A percentile compares a stretch with the other conserved stretches of the same genome.
Conservation (phyloP, 1,139 yeast species). For the Yamadazyma triangularis region DNA sequence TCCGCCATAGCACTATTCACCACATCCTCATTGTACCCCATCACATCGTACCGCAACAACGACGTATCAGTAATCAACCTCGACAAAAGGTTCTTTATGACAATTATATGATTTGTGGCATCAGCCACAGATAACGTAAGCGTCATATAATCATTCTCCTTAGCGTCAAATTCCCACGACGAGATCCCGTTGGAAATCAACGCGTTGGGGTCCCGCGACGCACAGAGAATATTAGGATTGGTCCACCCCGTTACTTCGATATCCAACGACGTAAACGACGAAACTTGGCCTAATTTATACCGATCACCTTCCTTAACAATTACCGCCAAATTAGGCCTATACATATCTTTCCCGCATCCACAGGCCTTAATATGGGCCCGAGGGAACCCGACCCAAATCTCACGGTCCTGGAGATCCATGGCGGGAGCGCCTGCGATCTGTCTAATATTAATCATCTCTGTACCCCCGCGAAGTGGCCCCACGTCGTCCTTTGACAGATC, state of each 20-base stretch:
- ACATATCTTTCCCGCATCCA: slow-evolving; percentile 45
- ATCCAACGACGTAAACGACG: slow-evolving; percentile 33
- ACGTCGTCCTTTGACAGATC: slow-evolving; percentile 18
- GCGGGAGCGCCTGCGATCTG: slow-evolving; percentile 10
- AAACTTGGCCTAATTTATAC: slow-evolving; percentile 26
- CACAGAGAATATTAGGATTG: slow-evolving; percentile 22
- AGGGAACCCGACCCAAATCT: slow-evolving; percentile 50
- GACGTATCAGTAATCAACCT: slow-evolving; percentile 10
- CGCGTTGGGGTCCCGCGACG: slow-evolving; percentile 22
- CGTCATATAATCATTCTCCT: slow-evolving; percentile 25
- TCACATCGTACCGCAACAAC: slow-evolving; percentile 8
- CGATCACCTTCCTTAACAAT: slow-evolving; percentile 20
- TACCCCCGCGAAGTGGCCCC: slow-evolving; percentile 34
- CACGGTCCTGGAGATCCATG: slow-evolving; percentile 21
- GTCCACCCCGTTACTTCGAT: slow-evolving; percentile 31
- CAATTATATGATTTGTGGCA: slow-evolving; percentile 28
- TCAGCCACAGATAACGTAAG: slow-evolving; percentile 34
- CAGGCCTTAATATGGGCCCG: slow-evolving; percentile 42
- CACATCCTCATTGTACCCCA: slow-evolving; percentile 25
- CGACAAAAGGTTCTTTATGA: slow-evolving; percentile 27
- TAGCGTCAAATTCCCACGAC: slow-evolving; percentile 18
- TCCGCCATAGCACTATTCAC: slow-evolving; percentile 27
- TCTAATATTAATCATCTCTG: slow-evolving; percentile 22
- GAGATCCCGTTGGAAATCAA: slow-evolving; percentile 37
- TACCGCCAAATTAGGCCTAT: slow-evolving; percentile 43